These are phyloP conservation scores for Bryum argenteum DNA, from an alignment of 225 moss, liverwort and hornwort genomes.

Conservation along the genomic window DNA sequence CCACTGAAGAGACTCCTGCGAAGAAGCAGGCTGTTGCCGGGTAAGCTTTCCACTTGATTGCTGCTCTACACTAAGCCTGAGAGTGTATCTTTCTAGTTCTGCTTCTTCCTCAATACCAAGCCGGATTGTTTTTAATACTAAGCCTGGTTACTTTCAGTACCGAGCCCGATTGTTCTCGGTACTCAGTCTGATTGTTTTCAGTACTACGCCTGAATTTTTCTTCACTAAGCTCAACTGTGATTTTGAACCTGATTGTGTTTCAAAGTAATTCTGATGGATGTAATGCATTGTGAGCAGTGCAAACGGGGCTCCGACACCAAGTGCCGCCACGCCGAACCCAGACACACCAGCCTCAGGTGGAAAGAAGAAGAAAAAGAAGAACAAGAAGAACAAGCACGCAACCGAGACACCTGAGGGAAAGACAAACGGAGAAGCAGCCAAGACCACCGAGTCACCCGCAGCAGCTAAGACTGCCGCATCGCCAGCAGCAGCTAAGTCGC, in stretches of 20 bases:
- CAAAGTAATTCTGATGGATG: too few species aligned
- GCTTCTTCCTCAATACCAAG: too few species aligned
- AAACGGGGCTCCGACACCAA: slow-evolving; percentile 34
- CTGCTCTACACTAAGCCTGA: too few species aligned
- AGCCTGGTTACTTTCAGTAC: too few species aligned
- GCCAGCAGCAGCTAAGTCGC: slow-evolving; percentile 18
- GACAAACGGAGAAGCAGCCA: slow-evolving; percentile 31
- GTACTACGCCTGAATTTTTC: too few species aligned
- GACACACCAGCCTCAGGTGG: slow-evolving; percentile 41
- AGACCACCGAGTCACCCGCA: slow-evolving; percentile 35
- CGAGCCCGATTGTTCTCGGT: too few species aligned
- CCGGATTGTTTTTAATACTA: too few species aligned
- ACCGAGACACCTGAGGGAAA: slow-evolving; percentile 37
- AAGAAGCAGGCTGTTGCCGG: slow-evolving; percentile 57
- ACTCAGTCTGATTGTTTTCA: too few species aligned
- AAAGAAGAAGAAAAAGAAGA: slow-evolving; percentile 47
- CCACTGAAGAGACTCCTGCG: slow-evolving; percentile 34
- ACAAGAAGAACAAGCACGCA: slow-evolving; percentile 42
- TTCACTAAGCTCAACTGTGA: too few species aligned
- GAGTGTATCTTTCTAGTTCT: too few species aligned
- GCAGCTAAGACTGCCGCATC: slow-evolving; percentile 24
- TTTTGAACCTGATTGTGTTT: not conserved
- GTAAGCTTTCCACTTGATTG: slow-evolving; percentile 29
- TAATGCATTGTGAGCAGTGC: slow-evolving; percentile 32
- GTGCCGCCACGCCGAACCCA: slow-evolving; percentile 26